Conservation (phyloP, 1,284 basidiomycete species). For the Cystobasidium pallidum region DNA sequence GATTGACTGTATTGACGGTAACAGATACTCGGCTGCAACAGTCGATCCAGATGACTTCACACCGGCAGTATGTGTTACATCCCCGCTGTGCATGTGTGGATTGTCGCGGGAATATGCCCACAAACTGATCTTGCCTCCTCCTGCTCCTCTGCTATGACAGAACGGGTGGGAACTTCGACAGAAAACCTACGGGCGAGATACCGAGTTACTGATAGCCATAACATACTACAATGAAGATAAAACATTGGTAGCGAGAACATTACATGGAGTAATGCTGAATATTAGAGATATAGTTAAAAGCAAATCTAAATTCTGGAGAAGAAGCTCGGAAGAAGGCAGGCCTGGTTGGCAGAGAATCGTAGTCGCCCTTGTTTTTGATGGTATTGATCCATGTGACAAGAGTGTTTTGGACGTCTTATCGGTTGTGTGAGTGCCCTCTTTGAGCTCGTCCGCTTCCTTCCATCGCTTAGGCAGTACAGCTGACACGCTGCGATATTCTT, state of each 20-base stretch:
- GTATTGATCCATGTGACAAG: constrained; percentile 95
- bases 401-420: constrained; percentile 73
- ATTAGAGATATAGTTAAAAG: constrained; percentile 98
- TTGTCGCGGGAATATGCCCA: not conserved
- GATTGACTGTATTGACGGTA: constrained; percentile 75
- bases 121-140: constrained; percentile 37
- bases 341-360: constrained; percentile 95
- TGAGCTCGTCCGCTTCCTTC: not conserved
- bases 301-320: constrained; percentile 90
- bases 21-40: constrained; percentile 86
- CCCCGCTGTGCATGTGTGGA: not conserved
- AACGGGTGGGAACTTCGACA: constrained; percentile 80
- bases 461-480: constrained; percentile 53
- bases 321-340: constrained; percentile 74
- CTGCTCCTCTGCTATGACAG: constrained; percentile 49
- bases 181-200: constrained; percentile 83
- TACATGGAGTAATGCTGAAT: constrained; percentile 96
- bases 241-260: constrained; percentile 84
- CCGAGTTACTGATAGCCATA: constrained; percentile 71
- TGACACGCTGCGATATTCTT: not conserved
- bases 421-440: constrained; percentile 10
- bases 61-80: constrained; percentile 57
- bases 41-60: constrained; percentile 92
- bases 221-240: constrained; percentile 87
- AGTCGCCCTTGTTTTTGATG: constrained; percentile 80